Evolutionary conservation across 2,329 filamentous ascomycete species (phyloP), one percentile per base, ranked within the genome.

Genomic region (Ceratocystis harringtonii): DNA sequence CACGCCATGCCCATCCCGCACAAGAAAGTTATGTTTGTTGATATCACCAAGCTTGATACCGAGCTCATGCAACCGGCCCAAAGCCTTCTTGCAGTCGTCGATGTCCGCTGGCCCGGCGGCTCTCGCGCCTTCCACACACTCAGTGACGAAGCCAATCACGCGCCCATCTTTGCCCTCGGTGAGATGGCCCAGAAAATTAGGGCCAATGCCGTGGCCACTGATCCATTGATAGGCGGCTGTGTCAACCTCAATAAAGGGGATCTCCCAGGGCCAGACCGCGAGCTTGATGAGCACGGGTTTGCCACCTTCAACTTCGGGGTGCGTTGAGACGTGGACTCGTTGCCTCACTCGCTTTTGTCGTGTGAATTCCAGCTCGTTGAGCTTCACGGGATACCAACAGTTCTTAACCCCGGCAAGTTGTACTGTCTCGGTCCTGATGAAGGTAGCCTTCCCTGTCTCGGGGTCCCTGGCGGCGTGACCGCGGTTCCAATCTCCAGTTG

Each of bases 271-370:
- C 68, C 68, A 73, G 3, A 69, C 69, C 2, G 71, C 70, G 52
- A 72, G 63, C 64, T 73, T 72, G 55, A 72, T 8, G 22, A 73
- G 64, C 30, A 72, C 68, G 25, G 71, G 70, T 63, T 67, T 65
- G 50, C 69, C 70, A 57, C 41, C 66, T 15, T 70, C 55, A 44
- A 72, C 30, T 17, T 65, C 52, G 15, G 70, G 69, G 65, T 73
- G 70, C 44, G 68, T 71, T 57, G 69, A 69, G 50, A 70, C 41
- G 62, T 70, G 68, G 58, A 72, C 70, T 64, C 69, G 58, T 66
- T 71, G 70, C 48, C 68, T 69, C 22, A 71, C 7, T 65, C 70
- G 68, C 1, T 71, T 61, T 68, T 69, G 62, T 32, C 17, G 68
- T 28, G 66, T 70, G 57, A 72, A 70, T 3, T 71, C 70, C 22